Conservation (phyloP, 495 filamentous ascomycete species). For the Tricharina praecox region DNA sequence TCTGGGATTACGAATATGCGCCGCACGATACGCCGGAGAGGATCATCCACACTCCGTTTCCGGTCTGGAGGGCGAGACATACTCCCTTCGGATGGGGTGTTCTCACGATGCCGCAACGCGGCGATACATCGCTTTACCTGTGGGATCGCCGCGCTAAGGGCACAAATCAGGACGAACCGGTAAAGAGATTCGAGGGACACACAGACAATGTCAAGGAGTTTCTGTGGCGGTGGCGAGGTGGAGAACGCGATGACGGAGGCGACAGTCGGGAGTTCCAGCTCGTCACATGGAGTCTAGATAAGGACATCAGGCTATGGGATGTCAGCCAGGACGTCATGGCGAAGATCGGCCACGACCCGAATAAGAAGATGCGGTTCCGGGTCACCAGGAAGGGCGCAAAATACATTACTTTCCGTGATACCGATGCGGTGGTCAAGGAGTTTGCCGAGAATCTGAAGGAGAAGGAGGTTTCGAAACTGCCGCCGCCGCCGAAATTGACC, state of each 20-base stretch:
- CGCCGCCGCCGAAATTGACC: constrained; percentile 8
- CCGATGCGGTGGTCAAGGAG: constrained; percentile 11
- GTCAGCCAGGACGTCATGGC: constrained; percentile 47
- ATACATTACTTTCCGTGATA: constrained; percentile 64
- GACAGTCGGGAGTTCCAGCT: constrained; percentile 86
- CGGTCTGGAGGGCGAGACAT: constrained; percentile 84
- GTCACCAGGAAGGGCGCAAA: constrained; percentile 64
- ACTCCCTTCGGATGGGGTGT: constrained; percentile 81
- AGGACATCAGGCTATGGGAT: constrained; percentile 61
- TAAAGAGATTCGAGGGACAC: constrained; percentile 64
- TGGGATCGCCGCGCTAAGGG: constrained; percentile 46
- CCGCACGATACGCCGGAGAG: constrained; percentile 49
- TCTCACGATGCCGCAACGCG: constrained; percentile 79
- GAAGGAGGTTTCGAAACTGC: constrained; percentile 1
- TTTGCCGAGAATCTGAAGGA: constrained; percentile 7
- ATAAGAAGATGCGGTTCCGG: constrained; percentile 43
- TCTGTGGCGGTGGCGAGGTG: constrained; percentile 70
- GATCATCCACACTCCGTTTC: constrained; percentile 63
- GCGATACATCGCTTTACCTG: constrained; percentile 66
- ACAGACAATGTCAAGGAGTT: constrained; percentile 83
- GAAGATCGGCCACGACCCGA: constrained; percentile 55
- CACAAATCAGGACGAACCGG: constrained; percentile 37
- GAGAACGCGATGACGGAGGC: constrained; percentile 45
- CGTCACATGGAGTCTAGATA: constrained; percentile 82
- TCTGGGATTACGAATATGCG: constrained; percentile 59